Evolutionary conservation across 352 stramenopile species (phyloP), one percentile per base, ranked within the genome.

Genomic region (Paralagenidium karlingii): DNA sequence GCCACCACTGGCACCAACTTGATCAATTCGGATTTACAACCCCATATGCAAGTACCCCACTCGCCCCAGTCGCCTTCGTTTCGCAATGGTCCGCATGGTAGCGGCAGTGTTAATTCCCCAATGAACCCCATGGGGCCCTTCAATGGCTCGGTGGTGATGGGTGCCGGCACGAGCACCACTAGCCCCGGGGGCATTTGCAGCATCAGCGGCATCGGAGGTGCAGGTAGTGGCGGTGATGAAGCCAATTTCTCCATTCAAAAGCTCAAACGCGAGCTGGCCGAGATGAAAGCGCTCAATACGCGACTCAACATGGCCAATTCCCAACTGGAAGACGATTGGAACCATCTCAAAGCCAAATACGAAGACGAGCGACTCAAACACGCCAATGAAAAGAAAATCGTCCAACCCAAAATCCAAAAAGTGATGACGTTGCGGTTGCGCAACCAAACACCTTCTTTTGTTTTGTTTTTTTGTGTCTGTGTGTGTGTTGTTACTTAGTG

Each of bases 331-430:
- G 75, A 89, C 39, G 74, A 85, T 33, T 18, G 79, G 8, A 49
- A 51, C 22, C 64, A 86, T n/a, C 15, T 85, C 15, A 66, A 81
- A 57, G 46, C 40, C 24, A 63, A 80, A 44, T 86, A 73, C 38
- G 75, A 86, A 3, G 62, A 82, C 15, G 67, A 82, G 21, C 78
- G 77, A 54, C 63, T 63, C 27, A 58, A 56, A 3, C 64, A 83
- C 31, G 24, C 80, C n/a, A 71, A 69, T 37, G 68, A 70, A 30
- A 84, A 74, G 39, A 74, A 80, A 24, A 61, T 56, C 43, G 68
- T 82, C 46, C 38, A 77, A 21, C 71, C 71, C 11, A 84, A 82
- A 48, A 64, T 84, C 8, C 68, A 86, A 36, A 78, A 82, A 27
- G 53, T n/a, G n/a, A n/a, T n/a, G n/a, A n/a, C n/a, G n/a, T n/a